These are phyloP conservation scores for Chlorophyllum brunneum DNA, from an alignment of 768 basidiomycete species.

Conservation along the genomic window DNA sequence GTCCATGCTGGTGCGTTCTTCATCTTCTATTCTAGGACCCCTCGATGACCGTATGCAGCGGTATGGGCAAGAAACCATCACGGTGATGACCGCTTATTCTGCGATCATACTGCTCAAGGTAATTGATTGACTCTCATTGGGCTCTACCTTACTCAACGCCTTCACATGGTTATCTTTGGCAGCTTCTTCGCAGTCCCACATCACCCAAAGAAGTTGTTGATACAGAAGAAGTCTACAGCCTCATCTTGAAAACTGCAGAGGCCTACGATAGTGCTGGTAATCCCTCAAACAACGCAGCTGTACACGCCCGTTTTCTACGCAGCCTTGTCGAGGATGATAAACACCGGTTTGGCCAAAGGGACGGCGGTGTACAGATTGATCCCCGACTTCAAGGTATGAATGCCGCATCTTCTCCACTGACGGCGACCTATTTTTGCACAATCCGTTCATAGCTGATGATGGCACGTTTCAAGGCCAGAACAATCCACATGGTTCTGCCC, in stretches of 20 bases:
- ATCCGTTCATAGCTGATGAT: too few species aligned
- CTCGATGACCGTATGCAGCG: constrained; percentile 41
- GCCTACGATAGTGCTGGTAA: constrained; percentile 73
- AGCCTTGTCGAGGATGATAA: constrained; percentile 63
- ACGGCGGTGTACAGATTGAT: constrained; percentile 46
- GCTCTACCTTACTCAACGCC: not conserved
- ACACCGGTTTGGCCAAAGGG: constrained; percentile 45
- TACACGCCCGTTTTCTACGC: constrained; percentile 77
- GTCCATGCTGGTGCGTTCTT: constrained; percentile 60
- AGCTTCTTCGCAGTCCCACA: constrained; percentile 70
- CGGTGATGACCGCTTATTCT: constrained; percentile 83
- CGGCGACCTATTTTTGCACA: constrained; percentile 10
- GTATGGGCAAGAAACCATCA: constrained; percentile 81
- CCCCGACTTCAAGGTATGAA: constrained; percentile 50
- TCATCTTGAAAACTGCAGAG: constrained; percentile 69
- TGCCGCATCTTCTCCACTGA: constrained; percentile 12
- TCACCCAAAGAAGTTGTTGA: constrained; percentile 55
- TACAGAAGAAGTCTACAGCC: constrained; percentile 58
- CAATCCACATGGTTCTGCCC: constrained; percentile 20
- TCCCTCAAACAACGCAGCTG: constrained; percentile 61
- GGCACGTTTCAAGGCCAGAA: constrained; percentile 19
- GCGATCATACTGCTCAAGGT: constrained; percentile 80
- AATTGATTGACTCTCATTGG: constrained; percentile 13
- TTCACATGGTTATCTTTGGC: constrained; percentile 11
- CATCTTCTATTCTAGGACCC: not conserved